Evolutionary conservation across 1,284 basidiomycete species (phyloP).

Genomic region (Ganoderma leucocontextum): DNA sequence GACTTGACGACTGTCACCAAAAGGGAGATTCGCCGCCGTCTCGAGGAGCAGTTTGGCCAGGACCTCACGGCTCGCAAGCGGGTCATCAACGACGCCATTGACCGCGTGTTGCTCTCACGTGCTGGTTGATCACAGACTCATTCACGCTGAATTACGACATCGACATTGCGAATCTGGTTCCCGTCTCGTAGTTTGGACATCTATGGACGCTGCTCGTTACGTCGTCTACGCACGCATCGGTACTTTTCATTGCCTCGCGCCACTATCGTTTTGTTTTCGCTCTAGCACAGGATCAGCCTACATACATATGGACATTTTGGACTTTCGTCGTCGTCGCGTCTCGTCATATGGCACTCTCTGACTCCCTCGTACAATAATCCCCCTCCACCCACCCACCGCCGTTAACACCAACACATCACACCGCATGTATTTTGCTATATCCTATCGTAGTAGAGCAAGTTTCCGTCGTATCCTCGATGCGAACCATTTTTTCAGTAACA

Average conservation of each 20-base stretch:
- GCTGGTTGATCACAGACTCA: slow-evolving; percentile 32
- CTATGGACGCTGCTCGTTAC: slow-evolving; percentile 8
- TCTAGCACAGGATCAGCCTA: slow-evolving; percentile 3
- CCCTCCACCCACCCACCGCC: not conserved
- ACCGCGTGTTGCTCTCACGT: slow-evolving; percentile 59
- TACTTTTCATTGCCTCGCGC: not conserved
- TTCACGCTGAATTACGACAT: slow-evolving; percentile 10
- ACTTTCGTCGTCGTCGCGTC: slow-evolving; percentile 6
- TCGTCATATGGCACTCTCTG: slow-evolving; percentile 6
- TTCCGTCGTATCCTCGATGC: slow-evolving; percentile 18
- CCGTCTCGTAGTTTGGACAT: slow-evolving; percentile 2
- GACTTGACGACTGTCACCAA: slow-evolving; percentile 92
- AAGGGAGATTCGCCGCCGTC: slow-evolving; percentile 82
- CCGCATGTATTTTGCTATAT: slow-evolving; percentile 32
- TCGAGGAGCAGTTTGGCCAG: slow-evolving; percentile 83
- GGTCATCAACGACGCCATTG: slow-evolving; percentile 76
- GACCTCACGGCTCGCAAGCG: slow-evolving; percentile 73
- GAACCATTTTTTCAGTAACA: not conserved
- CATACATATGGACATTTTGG: slow-evolving; percentile 5
- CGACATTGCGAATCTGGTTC: slow-evolving; percentile 4
- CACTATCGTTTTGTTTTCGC: slow-evolving; percentile 7
- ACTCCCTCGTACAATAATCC: slow-evolving; percentile 5
- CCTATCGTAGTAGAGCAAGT: slow-evolving; percentile 33
- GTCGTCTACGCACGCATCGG: slow-evolving; percentile 3
- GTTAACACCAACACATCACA: slow-evolving; percentile 14